Evolutionary conservation across 441 rosid species (phyloP).

Genomic region (Codiaeum variegatum): DNA sequence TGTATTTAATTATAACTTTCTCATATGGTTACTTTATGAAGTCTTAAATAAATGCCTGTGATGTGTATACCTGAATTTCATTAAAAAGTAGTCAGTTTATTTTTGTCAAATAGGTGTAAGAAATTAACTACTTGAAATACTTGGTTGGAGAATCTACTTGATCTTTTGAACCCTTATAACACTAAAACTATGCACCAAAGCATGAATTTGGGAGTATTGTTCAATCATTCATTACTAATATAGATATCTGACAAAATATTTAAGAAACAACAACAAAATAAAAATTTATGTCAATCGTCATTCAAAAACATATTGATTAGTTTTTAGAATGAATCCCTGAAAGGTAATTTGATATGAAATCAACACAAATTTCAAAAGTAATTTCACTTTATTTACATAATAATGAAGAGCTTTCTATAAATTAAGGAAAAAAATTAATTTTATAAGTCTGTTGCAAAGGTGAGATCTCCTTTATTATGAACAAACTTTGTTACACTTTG

Average conservation of each 20-base stretch:
- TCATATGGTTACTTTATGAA: neutral
- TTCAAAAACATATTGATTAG: neutral
- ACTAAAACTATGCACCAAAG: no score
- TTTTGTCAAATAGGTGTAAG: neutral
- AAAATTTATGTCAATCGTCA: neutral
- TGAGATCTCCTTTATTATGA: slow-evolving; percentile 16
- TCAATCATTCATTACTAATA: neutral
- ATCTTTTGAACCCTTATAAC: neutral
- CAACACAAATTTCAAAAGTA: neutral
- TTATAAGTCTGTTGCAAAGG: slow-evolving; percentile 18
- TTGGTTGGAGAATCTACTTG: neutral
- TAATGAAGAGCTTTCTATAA: neutral
- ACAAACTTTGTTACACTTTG: neutral
- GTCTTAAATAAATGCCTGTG: neutral
- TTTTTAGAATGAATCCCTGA: neutral
- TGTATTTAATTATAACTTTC: neutral
- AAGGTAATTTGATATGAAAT: neutral
- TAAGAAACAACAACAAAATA: neutral
- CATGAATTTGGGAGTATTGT: no score
- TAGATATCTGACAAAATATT: neutral
- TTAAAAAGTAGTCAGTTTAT: neutral
- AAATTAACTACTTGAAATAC: neutral
- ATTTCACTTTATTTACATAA: neutral
- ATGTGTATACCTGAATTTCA: neutral
- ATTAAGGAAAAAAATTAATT: neutral